Evolutionary conservation across 192 early-diverging fungal genomes (phyloP).

Genomic region (Coemansia sp.): DNA sequence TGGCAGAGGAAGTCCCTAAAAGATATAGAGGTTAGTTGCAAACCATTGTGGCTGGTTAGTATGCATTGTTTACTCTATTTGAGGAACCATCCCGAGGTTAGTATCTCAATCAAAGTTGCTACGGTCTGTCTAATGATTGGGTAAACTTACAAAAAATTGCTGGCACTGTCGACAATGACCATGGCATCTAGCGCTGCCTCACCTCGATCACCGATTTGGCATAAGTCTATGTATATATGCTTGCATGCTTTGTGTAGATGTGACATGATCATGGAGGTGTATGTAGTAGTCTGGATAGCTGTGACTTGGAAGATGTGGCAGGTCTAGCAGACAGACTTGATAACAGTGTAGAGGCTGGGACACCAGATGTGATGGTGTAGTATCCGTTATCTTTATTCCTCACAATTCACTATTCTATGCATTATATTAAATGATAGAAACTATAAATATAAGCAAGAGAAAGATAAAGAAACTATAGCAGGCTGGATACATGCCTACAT

Average conservation of each 20-base stretch:
- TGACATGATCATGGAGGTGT: constrained; percentile 5
- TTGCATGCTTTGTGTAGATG: background rate
- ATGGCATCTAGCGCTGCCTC: constrained; percentile 4
- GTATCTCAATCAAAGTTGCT: background rate
- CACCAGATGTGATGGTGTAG: no score
- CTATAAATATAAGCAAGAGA: no score
- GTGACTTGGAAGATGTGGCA: no score
- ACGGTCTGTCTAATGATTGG: constrained; percentile 6
- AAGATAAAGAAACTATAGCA: no score
- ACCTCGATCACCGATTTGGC: constrained; percentile 7
- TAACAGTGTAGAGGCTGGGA: no score
- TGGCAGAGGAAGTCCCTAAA: constrained; percentile 2
- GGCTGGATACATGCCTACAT: no score
- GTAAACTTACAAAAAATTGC: constrained; percentile 12
- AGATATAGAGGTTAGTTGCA: background rate
- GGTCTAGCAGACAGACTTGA: background rate
- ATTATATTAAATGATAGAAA: no score
- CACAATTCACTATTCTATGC: no score
- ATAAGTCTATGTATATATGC: constrained; percentile 28
- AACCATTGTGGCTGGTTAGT: constrained; percentile 28
- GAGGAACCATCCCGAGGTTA: constrained; percentile 7
- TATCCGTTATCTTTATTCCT: no score
- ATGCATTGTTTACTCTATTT: background rate
- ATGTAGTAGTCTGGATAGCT: constrained; percentile 3
- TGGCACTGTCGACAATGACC: no score